Evolutionary conservation across 2,329 filamentous ascomycete species (phyloP), one percentile per base, ranked within the genome.

Genomic region (Fusarium sp.): DNA sequence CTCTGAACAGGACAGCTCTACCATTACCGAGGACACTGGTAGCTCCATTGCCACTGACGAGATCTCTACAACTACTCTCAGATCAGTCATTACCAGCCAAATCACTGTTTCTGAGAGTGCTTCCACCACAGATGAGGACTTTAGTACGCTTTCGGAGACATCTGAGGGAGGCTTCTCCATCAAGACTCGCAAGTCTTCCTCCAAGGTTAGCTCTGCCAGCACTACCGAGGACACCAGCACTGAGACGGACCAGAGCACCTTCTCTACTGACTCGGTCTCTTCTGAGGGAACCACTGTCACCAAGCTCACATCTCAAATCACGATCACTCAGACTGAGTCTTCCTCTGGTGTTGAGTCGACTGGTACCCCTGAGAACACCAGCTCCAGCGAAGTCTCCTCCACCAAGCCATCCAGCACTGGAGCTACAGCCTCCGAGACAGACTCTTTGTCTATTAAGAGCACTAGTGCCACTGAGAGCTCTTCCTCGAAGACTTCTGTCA

Each of bases 41-140:
- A 33, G 13, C 29, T 60, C 60, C 39, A 48, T 43, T 6, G 3
- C 29, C 14, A 50, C 61, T 1, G 57, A 61, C 1, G 52, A 20
- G 16, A 73, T 31, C 6, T 65, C 68, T 6, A 72, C 43, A 1
- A 54, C 66, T 9, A 77, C 68, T 7, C 27, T 76, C 20, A 35
- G 54, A 7, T 74, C 72, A 0, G 39, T 59, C 7, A 29, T 74
- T 9, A 73, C 76, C 2, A 76, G 48, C 10, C 52, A 63, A 35
- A 20, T 72, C 4, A 75, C 69, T 1, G 11, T 68, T 4, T 57
- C 71, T 0, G 63, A 57, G 18, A 73, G 66, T 6, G 24, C 37
- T 6, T 69, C 73, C 1, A 69, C 68, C 8, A 10, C 50, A 3
- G 66, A 57, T 13, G 24, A 43, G 16, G 61, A 39, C 13, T 70